A percentile compares a stretch with the other conserved stretches of the same genome.
Evolutionary conservation across 2,329 filamentous ascomycete species (phyloP).

Genomic region (Mollisiaceae sp.): DNA sequence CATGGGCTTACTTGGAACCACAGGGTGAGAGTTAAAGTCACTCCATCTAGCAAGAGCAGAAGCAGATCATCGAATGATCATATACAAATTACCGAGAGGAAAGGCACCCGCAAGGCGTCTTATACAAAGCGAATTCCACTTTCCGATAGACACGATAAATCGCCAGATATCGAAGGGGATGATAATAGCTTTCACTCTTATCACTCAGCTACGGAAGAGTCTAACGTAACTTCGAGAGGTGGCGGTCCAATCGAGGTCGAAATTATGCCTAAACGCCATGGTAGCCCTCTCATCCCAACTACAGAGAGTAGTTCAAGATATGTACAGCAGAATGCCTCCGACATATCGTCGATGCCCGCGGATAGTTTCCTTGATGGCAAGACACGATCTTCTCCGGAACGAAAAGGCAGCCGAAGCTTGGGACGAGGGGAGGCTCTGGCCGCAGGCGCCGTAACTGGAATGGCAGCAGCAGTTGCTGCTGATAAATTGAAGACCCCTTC

Average conservation of each 20-base stretch:
- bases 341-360: conserved; percentile 84
- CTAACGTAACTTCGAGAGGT: conserved; percentile 70
- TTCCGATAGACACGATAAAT: conserved; percentile 49
- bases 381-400: conserved; percentile 39
- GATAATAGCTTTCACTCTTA: conserved; percentile 73
- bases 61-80: conserved; percentile 65
- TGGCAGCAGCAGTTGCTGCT: conserved; percentile 43
- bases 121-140: conserved; percentile 73
- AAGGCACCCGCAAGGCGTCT: conserved; percentile 72
- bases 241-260: conserved; percentile 85
- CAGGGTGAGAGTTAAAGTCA: conserved; percentile 70
- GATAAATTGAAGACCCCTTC: conserved; percentile 63
- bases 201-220: conserved; percentile 79
- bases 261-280: conserved; percentile 68
- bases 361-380: conserved; percentile 69
- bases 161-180: conserved; percentile 59
- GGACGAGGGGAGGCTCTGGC: conserved; percentile 38
- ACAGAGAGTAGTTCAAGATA: conserved; percentile 65
- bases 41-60: conserved; percentile 61
- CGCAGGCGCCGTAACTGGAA: conserved; percentile 47
- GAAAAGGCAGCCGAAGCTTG: conserved; percentile 41
- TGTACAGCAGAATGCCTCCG: conserved; percentile 71
- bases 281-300: conserved; percentile 68
- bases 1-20: neutral
- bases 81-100: conserved; percentile 85